These are phyloP conservation scores for Eutypa lata DNA, from an alignment of 2,329 filamentous ascomycete species.

Conservation along the genomic window DNA sequence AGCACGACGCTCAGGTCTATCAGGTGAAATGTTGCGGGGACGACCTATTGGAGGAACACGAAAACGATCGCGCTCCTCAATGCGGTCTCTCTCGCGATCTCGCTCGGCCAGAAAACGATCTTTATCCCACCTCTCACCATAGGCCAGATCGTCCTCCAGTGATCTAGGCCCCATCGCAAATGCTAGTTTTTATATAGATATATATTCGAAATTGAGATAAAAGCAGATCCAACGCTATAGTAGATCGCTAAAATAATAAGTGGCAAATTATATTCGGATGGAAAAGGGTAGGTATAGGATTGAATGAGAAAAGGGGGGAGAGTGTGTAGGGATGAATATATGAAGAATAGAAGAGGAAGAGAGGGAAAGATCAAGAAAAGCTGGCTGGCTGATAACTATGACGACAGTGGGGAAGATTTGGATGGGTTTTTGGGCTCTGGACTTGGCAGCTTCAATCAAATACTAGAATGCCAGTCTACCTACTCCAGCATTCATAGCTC, in stretches of 20 bases:
- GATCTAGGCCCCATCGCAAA: conserved; percentile 30
- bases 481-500: too few species aligned
- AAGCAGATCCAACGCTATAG: not conserved
- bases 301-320: not conserved
- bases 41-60: conserved; percentile 36
- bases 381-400: not conserved
- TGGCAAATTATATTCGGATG: not conserved
- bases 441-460: too few species aligned
- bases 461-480: too few species aligned
- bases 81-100: conserved; percentile 49
- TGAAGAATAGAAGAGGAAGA: not conserved
- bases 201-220: not conserved
- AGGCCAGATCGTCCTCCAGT: conserved; percentile 32
- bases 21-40: conserved; percentile 43
- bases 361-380: not conserved
- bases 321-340: not conserved
- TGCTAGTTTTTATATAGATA: conserved; percentile 7
- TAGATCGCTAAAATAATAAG: not conserved
- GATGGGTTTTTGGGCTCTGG: not conserved
- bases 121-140: conserved; percentile 50
- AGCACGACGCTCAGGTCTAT: conserved; percentile 41
- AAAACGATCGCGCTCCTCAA: conserved; percentile 51
- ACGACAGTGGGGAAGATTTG: not conserved
- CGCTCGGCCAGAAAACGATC: conserved; percentile 47
- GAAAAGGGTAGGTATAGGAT: not conserved